Percentiles rank a stretch among this genome's conserved stretches.
Conservation (phyloP, 345 rosid species). For the Erysimum cheiranthoides region DNA sequence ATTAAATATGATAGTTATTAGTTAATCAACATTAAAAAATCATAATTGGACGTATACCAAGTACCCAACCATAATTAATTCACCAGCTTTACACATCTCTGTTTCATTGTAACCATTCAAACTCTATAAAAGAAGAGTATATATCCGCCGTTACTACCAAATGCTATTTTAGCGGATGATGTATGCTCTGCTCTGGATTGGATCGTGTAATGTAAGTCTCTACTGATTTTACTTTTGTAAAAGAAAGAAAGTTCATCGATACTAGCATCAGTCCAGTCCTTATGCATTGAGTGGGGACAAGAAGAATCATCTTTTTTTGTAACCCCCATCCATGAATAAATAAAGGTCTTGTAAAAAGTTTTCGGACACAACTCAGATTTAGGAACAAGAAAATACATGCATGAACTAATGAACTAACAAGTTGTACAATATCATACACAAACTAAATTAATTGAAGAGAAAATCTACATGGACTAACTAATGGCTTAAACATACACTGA, state of each 20-base stretch:
- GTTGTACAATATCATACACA: not conserved
- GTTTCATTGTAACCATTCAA: conserved; percentile 22
- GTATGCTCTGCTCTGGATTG: conserved; percentile 19
- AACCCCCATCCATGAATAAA: conserved; percentile 17
- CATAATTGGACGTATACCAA: not conserved
- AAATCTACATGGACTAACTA: not conserved
- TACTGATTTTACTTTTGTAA: conserved; percentile 31
- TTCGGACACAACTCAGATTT: conserved; percentile 25
- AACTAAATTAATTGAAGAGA: not conserved
- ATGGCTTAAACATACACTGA: not conserved
- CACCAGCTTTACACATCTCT: not conserved
- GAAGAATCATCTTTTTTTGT: conserved; percentile 35
- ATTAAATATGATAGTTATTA: not conserved
- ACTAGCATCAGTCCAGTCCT: conserved; percentile 27
- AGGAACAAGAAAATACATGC: not conserved
- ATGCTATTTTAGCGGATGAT: conserved; percentile 15
- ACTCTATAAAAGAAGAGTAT: conserved; percentile 6
- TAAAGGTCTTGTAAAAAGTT: conserved; percentile 27
- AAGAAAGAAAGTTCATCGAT: conserved; percentile 35
- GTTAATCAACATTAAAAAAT: not conserved
- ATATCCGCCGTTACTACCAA: not conserved
- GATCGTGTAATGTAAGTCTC: conserved; percentile 21
- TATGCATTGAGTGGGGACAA: conserved; percentile 39
- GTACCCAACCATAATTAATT: not conserved
- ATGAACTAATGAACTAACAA: not conserved